Conservation (phyloP, 768 basidiomycete species). For the Pisolithus tinctorius region DNA sequence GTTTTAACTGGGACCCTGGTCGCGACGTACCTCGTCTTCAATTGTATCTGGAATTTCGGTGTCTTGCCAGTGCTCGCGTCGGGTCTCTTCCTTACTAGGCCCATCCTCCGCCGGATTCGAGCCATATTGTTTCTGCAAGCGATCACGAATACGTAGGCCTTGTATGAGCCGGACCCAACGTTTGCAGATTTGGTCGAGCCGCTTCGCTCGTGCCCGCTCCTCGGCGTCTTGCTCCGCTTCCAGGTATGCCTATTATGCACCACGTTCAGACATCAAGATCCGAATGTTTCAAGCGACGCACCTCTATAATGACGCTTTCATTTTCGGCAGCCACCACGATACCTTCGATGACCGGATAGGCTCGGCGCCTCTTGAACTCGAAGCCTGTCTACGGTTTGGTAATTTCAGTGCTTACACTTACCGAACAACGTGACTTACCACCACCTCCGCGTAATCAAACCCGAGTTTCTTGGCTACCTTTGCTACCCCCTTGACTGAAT, state of each 20-base stretch:
- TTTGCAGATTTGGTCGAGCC: slow-evolving; percentile 74
- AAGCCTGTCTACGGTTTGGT: slow-evolving; percentile 68
- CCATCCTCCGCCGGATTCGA: slow-evolving; percentile 3
- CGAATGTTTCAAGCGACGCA: slow-evolving; percentile 25
- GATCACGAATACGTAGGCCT: slow-evolving; percentile 79
- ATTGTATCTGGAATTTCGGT: slow-evolving; percentile 14
- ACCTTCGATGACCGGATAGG: slow-evolving; percentile 78
- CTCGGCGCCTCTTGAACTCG: slow-evolving; percentile 90
- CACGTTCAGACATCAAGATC: not conserved
- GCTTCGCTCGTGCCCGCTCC: slow-evolving; percentile 69
- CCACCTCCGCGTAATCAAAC: slow-evolving; percentile 91
- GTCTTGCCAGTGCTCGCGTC: slow-evolving; percentile 8
- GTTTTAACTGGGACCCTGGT: not conserved
- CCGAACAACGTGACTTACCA: slow-evolving; percentile 51
- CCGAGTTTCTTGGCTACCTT: slow-evolving; percentile 86
- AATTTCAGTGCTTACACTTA: slow-evolving; percentile 4
- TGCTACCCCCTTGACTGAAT: slow-evolving; percentile 74
- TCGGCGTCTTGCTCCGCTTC: slow-evolving; percentile 73
- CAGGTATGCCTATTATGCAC: slow-evolving; percentile 64
- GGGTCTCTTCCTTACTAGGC: slow-evolving; percentile 1
- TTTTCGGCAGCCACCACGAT: slow-evolving; percentile 83
- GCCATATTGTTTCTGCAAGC: slow-evolving; percentile 75
- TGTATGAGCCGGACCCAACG: slow-evolving; percentile 85
- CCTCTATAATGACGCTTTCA: slow-evolving; percentile 69
- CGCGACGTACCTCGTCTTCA: slow-evolving; percentile 14